Evolutionary conservation across 2,329 filamentous ascomycete genomes (phyloP).

Genomic region (Fusarium succisae): DNA sequence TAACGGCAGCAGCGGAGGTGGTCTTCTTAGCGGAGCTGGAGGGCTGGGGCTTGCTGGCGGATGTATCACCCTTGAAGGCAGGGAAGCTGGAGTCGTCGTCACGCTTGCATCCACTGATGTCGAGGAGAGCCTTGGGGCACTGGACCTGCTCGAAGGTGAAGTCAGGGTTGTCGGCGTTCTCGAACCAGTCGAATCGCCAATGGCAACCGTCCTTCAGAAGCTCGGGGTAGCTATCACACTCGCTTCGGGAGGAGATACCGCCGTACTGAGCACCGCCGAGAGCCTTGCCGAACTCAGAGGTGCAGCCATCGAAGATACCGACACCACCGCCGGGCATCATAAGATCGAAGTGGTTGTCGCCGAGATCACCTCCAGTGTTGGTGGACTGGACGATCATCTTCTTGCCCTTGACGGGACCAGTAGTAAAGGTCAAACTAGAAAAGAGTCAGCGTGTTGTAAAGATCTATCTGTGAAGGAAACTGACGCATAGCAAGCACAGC

Average conservation of each 20-base stretch:
- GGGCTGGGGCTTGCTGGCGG: slow-evolving; percentile 15
- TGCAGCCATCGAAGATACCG: slow-evolving; percentile 64
- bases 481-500: slow-evolving; percentile 71
- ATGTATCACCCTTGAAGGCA: slow-evolving; percentile 28
- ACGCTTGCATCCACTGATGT: slow-evolving; percentile 50
- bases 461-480: background rate
- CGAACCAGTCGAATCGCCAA: slow-evolving; percentile 73
- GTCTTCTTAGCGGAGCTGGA: background rate
- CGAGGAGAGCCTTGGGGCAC: slow-evolving; percentile 61
- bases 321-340: slow-evolving; percentile 64
- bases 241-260: slow-evolving; percentile 59
- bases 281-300: slow-evolving; percentile 53
- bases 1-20: background rate
- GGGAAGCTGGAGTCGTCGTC: slow-evolving; percentile 45
- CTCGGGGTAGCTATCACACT: slow-evolving; percentile 63
- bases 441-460: background rate
- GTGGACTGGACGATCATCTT: slow-evolving; percentile 72
- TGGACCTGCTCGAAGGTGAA: slow-evolving; percentile 65
- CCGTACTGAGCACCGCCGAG: slow-evolving; percentile 67
- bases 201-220: slow-evolving; percentile 66
- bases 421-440: slow-evolving; percentile 58
- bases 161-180: slow-evolving; percentile 64
- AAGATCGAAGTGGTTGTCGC: slow-evolving; percentile 67
- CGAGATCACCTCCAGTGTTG: slow-evolving; percentile 68
- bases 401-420: slow-evolving; percentile 64